Evolutionary conservation across 106 monocot species (phyloP).

Genomic region (Xerophyta viscosa): DNA sequence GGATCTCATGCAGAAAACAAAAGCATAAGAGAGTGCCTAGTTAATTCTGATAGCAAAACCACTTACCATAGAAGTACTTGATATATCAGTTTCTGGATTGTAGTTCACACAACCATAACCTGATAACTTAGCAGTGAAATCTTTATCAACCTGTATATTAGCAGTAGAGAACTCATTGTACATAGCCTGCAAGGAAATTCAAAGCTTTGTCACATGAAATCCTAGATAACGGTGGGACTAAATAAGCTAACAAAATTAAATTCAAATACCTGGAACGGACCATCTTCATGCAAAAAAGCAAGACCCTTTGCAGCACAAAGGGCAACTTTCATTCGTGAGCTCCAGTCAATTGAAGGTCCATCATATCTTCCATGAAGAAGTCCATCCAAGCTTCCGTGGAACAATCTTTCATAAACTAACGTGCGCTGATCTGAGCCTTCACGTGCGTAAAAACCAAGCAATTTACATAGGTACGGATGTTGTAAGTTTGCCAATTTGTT

Average conservation of each 20-base stretch:
- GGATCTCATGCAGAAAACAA: too few species aligned
- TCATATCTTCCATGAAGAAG: conserved; percentile 68
- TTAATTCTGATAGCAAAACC: neutral
- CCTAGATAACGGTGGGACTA: too few species aligned
- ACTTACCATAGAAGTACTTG: conserved; percentile 57
- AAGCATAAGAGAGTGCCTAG: too few species aligned
- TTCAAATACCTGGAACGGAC: conserved; percentile 81
- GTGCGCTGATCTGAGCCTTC: conserved; percentile 78
- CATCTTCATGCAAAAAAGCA: conserved; percentile 93
- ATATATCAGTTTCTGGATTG: conserved; percentile 43
- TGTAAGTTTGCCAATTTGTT: conserved; percentile 66
- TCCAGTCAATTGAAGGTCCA: conserved; percentile 79
- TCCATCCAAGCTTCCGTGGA: conserved; percentile 76
- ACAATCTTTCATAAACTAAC: conserved; percentile 79
- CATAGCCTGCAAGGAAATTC: conserved; percentile 87
- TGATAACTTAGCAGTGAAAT: conserved; percentile 89
- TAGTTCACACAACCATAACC: conserved; percentile 73
- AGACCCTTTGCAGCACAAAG: conserved; percentile 78
- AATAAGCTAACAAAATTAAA: too few species aligned
- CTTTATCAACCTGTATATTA: conserved; percentile 85
- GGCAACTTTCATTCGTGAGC: conserved; percentile 70
- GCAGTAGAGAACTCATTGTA: conserved; percentile 77
- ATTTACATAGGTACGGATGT: conserved; percentile 79
- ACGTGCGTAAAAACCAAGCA: conserved; percentile 76
- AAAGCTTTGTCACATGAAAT: too few species aligned